Conservation (phyloP, 805 yeast species). For the Blastobotrys peoriensis region DNA sequence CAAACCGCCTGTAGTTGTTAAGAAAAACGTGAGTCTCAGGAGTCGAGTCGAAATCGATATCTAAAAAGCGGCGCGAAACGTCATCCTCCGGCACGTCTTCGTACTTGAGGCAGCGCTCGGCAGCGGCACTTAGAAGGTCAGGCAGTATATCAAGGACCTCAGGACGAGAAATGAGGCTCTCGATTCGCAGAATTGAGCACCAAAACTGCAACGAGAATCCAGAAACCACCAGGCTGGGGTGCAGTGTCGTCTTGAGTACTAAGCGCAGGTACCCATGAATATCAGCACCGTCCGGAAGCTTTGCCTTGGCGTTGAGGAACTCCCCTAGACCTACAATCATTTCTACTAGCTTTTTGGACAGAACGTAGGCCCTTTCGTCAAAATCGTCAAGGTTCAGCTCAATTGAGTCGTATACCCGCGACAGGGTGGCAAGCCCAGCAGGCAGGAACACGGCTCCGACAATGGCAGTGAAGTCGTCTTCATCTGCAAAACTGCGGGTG, state of each 20-base stretch:
- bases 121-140: constrained; percentile 64
- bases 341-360: constrained; percentile 85
- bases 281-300: constrained; percentile 51
- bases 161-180: constrained; percentile 42
- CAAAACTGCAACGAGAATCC: constrained; percentile 90
- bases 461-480: constrained; percentile 67
- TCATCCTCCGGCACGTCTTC: constrained; percentile 60
- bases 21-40: constrained; percentile 76
- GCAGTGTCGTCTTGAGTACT: constrained; percentile 73
- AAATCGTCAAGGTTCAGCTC: constrained; percentile 56
- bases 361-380: constrained; percentile 73
- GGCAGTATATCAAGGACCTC: constrained; percentile 52
- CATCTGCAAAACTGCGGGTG: constrained; percentile 64
- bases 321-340: constrained; percentile 85
- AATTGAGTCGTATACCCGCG: constrained; percentile 52
- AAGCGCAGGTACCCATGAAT: constrained; percentile 62
- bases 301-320: constrained; percentile 47
- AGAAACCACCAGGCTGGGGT: constrained; percentile 81
- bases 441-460: constrained; percentile 72
- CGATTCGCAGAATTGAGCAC: constrained; percentile 83
- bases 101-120: constrained; percentile 72
- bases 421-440: constrained; percentile 66
- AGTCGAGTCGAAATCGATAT: constrained; percentile 81
- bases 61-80: constrained; percentile 58
- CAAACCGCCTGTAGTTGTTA: constrained; percentile 70